Percentiles rank a stretch among this genome's conserved stretches.
Evolutionary conservation across 306 rosid genomes (phyloP).

Genomic region (Psophocarpus tetragonolobus): DNA sequence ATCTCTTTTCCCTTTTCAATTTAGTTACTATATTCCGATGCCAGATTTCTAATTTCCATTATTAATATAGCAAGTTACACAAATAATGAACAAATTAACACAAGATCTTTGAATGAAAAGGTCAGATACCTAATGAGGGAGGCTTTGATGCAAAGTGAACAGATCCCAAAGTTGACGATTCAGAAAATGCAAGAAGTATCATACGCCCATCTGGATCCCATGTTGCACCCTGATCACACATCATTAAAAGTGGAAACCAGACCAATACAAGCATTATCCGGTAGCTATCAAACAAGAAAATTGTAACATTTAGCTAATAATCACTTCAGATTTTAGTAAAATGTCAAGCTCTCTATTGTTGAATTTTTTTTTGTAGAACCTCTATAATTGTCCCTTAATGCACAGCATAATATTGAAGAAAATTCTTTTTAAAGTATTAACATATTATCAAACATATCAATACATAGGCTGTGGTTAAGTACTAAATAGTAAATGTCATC

Average conservation of each 20-base stretch:
- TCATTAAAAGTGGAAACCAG: conserved; percentile 20
- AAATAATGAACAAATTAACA: conserved; percentile 24
- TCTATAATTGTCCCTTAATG: neutral
- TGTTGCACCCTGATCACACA: conserved; percentile 72
- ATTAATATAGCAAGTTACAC: conserved; percentile 9
- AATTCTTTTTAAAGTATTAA: neutral
- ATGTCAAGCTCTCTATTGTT: neutral
- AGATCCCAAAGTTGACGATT: conserved; percentile 86
- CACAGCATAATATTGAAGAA: neutral
- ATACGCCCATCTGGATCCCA: conserved; percentile 98
- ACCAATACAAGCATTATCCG: neutral
- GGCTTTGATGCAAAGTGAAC: conserved; percentile 98
- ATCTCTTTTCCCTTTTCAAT: conserved; percentile 5
- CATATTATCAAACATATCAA: neutral
- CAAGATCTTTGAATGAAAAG: conserved; percentile 27
- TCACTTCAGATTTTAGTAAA: neutral
- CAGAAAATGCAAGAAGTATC: conserved; percentile 87
- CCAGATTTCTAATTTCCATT: neutral
- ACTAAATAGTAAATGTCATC: neutral
- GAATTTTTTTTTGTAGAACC: neutral
- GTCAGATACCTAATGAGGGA: conserved; percentile 72
- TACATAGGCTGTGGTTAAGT: neutral
- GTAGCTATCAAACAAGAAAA: conserved; percentile 10
- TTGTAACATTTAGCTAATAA: neutral
- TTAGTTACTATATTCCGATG: conserved; percentile 16